A percentile compares a stretch with the other conserved stretches of the same genome.
phyloP scores from a whole-genome alignment of 106 monocot genomes.

The Narthecium ossifragum region DNA sequence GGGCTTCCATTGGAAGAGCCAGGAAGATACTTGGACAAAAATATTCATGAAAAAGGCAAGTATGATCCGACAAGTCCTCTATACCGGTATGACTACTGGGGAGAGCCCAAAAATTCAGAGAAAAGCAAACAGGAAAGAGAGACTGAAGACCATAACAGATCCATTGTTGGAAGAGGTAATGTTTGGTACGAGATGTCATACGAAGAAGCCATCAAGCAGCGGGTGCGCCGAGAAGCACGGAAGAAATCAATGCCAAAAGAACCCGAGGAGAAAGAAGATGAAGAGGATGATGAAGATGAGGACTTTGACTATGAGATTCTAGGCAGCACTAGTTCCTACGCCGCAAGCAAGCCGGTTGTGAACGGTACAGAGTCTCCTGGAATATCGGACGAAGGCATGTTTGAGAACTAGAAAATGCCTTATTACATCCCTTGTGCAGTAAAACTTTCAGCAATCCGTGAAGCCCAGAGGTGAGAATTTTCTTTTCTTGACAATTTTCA shows the following conservation, averaged over 20 bases:
- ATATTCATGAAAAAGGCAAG: slow-evolving; percentile 38
- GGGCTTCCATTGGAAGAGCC: slow-evolving; percentile 90
- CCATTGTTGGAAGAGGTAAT: slow-evolving; percentile 52
- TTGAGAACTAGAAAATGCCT: slow-evolving; percentile 31
- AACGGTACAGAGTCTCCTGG: slow-evolving; percentile 52
- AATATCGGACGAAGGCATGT: slow-evolving; percentile 66
- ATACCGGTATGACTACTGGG: slow-evolving; percentile 87
- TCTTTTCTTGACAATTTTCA: no score
- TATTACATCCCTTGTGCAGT: not conserved
- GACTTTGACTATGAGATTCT: slow-evolving; percentile 74
- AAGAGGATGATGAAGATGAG: slow-evolving; percentile 43
- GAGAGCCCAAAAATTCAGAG: slow-evolving; percentile 75
- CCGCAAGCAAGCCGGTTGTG: slow-evolving; percentile 35
- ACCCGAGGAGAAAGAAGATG: slow-evolving; percentile 13
- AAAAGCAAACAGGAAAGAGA: slow-evolving; percentile 58
- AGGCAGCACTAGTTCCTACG: slow-evolving; percentile 14
- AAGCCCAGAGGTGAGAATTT: no score
- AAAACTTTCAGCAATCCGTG: no score
- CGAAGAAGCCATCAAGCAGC: slow-evolving; percentile 60
- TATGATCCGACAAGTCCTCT: slow-evolving; percentile 66
- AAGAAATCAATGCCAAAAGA: slow-evolving; percentile 24
- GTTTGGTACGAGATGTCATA: slow-evolving; percentile 97
- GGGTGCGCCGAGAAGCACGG: slow-evolving; percentile 31
- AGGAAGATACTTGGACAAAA: slow-evolving; percentile 65
- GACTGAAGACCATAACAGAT: slow-evolving; percentile 58